phyloP scores from a whole-genome alignment of 495 filamentous ascomycete genomes.

The Aspergillus leporis region DNA sequence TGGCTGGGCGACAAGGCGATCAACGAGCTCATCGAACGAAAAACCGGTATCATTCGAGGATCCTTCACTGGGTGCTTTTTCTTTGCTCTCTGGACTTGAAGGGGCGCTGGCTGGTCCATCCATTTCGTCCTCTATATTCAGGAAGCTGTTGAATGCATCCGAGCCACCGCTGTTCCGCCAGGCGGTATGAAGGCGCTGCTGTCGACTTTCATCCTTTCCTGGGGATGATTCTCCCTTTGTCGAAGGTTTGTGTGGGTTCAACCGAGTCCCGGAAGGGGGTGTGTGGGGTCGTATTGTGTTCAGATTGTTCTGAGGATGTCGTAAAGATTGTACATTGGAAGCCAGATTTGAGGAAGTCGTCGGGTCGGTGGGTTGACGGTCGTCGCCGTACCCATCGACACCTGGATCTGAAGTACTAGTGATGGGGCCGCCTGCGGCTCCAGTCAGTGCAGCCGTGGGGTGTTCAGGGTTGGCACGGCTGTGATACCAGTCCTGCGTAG shows the following conservation, averaged over 20 bases:
- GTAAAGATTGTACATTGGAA: constrained; percentile 33
- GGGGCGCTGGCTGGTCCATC: constrained; percentile 36
- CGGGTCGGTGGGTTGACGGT: constrained; percentile 38
- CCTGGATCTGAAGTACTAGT: constrained; percentile 30
- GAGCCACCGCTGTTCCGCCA: constrained; percentile 47
- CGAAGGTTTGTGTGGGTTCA: constrained; percentile 38
- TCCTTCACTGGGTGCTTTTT: constrained; percentile 37
- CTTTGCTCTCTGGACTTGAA: constrained; percentile 35
- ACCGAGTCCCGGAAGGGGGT: constrained; percentile 36
- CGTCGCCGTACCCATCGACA: constrained; percentile 41
- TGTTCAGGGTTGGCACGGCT: constrained; percentile 39
- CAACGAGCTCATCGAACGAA: constrained; percentile 85
- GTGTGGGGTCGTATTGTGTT: constrained; percentile 47
- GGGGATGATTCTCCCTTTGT: constrained; percentile 32
- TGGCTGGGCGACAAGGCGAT: constrained; percentile 75
- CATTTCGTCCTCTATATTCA: constrained; percentile 49
- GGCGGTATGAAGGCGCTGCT: constrained; percentile 36
- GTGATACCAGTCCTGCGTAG: constrained; percentile 35
- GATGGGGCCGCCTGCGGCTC: constrained; percentile 41
- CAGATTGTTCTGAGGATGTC: constrained; percentile 49
- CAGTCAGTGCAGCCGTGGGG: constrained; percentile 28
- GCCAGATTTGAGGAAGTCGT: constrained; percentile 35
- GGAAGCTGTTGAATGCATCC: constrained; percentile 46
- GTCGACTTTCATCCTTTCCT: constrained; percentile 31
- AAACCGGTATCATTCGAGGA: constrained; percentile 55